These are phyloP conservation scores for Plantago coronopus DNA, from an alignment of 305 asterid species.

Conservation along the genomic window DNA sequence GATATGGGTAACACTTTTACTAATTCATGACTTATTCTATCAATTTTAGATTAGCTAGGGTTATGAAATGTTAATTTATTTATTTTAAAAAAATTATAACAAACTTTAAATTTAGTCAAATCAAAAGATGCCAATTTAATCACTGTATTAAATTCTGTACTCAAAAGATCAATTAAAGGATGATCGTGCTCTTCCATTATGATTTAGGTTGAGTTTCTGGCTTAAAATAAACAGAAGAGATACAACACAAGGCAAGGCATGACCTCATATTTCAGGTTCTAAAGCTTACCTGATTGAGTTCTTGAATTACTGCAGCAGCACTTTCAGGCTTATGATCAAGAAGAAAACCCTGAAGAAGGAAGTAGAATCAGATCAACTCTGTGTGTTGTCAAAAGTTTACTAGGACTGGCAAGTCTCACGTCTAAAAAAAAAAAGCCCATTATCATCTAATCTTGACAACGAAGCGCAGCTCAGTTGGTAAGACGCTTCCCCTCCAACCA, in stretches of 20 bases:
- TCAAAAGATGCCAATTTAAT: too few relatives aligned
- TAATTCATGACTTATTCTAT: too few relatives aligned
- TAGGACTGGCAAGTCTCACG: background rate
- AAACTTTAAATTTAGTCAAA: too few relatives aligned
- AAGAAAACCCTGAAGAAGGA: constrained; percentile 61
- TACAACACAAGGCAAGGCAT: background rate
- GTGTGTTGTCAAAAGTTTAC: constrained; percentile 12
- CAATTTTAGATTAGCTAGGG: too few relatives aligned
- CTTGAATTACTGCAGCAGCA: constrained; percentile 74
- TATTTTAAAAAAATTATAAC: too few relatives aligned
- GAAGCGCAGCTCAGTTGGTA: too few relatives aligned
- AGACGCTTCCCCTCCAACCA: too few relatives aligned
- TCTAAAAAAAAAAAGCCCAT: background rate
- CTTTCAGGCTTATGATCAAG: constrained; percentile 66
- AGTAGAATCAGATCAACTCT: constrained; percentile 17
- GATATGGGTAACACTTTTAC: background rate
- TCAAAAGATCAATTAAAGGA: too few relatives aligned
- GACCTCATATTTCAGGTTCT: background rate
- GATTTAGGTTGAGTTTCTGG: background rate
- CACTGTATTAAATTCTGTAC: too few relatives aligned
- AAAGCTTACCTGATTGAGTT: constrained; percentile 57
- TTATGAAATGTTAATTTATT: too few relatives aligned
- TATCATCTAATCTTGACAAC: too few relatives aligned
- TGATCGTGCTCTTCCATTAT: too few relatives aligned
- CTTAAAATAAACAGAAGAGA: background rate